Evolutionary conservation across 2,329 filamentous ascomycete species (phyloP).

Genomic region (Pyrenochaeta sp.): DNA sequence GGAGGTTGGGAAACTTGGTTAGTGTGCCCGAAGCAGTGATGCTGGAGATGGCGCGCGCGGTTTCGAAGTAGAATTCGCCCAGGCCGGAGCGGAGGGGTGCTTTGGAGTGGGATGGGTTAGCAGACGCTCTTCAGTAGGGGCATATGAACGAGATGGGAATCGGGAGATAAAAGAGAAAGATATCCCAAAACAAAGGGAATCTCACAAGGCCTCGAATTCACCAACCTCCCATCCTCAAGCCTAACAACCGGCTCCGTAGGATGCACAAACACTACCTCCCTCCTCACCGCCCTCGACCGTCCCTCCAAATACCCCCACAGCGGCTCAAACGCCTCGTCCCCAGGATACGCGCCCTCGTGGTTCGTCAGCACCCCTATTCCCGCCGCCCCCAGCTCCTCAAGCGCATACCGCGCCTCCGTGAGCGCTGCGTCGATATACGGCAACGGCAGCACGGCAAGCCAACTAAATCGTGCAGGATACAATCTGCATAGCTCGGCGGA

Average conservation of each 20-base stretch:
- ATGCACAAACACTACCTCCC: constrained; percentile 44
- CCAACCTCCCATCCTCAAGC: constrained; percentile 32
- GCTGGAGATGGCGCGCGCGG: constrained; percentile 43
- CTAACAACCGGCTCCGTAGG: constrained; percentile 44
- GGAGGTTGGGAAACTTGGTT: constrained; percentile 36
- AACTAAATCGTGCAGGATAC: constrained; percentile 38
- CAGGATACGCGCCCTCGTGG: constrained; percentile 44
- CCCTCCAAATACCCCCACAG: constrained; percentile 39
- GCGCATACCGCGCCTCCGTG: constrained; percentile 36
- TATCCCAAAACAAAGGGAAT: background rate
- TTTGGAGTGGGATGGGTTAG: constrained; percentile 7
- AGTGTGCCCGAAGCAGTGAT: constrained; percentile 40
- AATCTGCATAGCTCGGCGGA: constrained; percentile 29
- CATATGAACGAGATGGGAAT: too few relatives aligned
- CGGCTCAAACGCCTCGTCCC: constrained; percentile 31
- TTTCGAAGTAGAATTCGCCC: constrained; percentile 50
- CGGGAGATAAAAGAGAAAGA: too few relatives aligned
- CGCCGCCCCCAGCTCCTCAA: constrained; percentile 37
- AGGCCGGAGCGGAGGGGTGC: constrained; percentile 44
- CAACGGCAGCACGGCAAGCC: constrained; percentile 36
- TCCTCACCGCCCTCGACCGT: constrained; percentile 14
- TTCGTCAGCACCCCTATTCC: constrained; percentile 45
- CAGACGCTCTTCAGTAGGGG: background rate
- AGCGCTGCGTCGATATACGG: constrained; percentile 41
- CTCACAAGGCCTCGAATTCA: constrained; percentile 43